A percentile compares a stretch with the other conserved stretches of the same genome.
Conservation (phyloP, 768 basidiomycete genomes). For the Trametes gibbosa region DNA sequence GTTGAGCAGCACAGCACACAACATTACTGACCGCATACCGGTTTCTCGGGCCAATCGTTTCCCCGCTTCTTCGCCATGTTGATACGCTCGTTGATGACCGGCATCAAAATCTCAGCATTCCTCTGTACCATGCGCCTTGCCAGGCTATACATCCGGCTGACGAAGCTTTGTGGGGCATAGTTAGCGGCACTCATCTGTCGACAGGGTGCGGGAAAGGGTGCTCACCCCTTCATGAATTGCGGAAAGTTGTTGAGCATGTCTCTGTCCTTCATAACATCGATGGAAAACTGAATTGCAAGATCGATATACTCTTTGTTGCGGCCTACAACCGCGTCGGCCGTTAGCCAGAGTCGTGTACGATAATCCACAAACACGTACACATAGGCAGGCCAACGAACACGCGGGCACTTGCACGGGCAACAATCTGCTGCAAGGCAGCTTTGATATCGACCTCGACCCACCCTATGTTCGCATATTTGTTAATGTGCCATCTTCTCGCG, state of each 20-base stretch:
- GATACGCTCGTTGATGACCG: constrained; percentile 32
- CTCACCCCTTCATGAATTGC: neutral
- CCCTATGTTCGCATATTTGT: neutral
- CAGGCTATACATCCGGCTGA: neutral
- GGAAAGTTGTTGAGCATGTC: neutral
- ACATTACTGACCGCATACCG: constrained; percentile 25
- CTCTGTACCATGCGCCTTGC: neutral
- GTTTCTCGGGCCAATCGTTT: constrained; percentile 29
- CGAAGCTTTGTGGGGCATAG: neutral
- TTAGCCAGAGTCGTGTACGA: neutral
- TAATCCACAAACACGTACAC: constrained; percentile 32
- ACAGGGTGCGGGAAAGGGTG: neutral
- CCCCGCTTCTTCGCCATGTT: constrained; percentile 25
- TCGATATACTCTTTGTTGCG: neutral
- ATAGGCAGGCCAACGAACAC: constrained; percentile 48
- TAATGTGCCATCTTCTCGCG: neutral
- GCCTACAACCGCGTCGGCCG: neutral
- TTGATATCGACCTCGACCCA: neutral
- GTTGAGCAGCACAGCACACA: neutral
- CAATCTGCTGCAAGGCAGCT: constrained; percentile 23
- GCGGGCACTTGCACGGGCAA: constrained; percentile 43
- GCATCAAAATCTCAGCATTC: constrained; percentile 23
- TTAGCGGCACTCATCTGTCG: neutral
- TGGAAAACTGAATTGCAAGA: neutral
- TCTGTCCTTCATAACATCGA: neutral